Percentiles rank a stretch among this genome's conserved stretches.
Conservation (phyloP, 108 stramenopile genomes). For the Craspedostauros australis region DNA sequence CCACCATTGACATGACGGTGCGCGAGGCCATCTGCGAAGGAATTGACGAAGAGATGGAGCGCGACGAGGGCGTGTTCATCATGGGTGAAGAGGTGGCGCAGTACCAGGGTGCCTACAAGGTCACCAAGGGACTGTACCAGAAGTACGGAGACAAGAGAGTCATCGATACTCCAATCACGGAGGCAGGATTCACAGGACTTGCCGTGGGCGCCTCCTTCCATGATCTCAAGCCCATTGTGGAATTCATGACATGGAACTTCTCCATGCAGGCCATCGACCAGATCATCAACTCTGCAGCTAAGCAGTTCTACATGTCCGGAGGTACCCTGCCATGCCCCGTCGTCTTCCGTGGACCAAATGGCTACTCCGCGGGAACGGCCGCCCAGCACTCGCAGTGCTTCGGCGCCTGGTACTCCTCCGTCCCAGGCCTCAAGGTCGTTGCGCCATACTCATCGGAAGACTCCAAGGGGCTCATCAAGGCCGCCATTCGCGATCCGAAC, state of each 20-base stretch:
- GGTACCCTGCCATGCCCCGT: constrained; percentile 94
- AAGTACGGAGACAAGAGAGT: constrained; percentile 98
- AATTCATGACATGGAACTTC: constrained; percentile 99
- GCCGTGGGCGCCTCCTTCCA: constrained; percentile 94
- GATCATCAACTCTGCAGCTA: constrained; percentile 95
- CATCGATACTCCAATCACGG: constrained; percentile 99
- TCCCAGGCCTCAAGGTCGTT: constrained; percentile 95
- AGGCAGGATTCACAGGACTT: constrained; percentile 98
- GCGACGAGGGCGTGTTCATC: constrained; percentile 86
- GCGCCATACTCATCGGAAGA: constrained; percentile 95
- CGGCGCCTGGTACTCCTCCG: constrained; percentile 91
- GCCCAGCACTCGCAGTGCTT: constrained; percentile 99
- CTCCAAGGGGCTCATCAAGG: constrained; percentile 97
- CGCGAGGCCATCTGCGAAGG: constrained; percentile 97
- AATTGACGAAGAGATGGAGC: constrained; percentile 98
- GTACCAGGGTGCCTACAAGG: constrained; percentile 99
- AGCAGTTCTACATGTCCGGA: constrained; percentile 98
- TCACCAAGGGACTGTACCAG: constrained; percentile 94
- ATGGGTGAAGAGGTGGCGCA: constrained; percentile 99
- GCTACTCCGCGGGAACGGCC: constrained; percentile 93
- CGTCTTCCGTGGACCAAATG: constrained; percentile 99
- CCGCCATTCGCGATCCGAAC: constrained; percentile 98
- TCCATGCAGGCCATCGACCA: constrained; percentile 99
- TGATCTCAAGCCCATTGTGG: constrained; percentile 91
- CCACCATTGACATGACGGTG: constrained; percentile 85